These are phyloP conservation scores for Pleurotus tuoliensis DNA, from an alignment of 768 basidiomycete species.

Conservation along the genomic window DNA sequence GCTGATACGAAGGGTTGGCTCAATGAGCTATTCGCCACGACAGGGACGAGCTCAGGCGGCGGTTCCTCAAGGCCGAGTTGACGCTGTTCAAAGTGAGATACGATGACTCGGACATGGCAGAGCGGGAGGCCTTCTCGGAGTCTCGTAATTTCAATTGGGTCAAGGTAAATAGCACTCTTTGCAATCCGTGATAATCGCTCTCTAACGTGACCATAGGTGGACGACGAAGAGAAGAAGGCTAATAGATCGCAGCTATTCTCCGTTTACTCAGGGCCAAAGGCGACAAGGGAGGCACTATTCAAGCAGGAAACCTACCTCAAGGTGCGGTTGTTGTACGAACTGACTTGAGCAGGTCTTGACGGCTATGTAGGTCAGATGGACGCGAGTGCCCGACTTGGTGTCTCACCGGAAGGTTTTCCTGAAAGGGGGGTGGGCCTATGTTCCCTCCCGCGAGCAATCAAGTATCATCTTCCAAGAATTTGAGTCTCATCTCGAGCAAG, in stretches of 20 bases:
- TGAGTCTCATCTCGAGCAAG: constrained; percentile 61
- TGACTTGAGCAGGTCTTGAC: too few species aligned
- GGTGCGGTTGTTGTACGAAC: constrained; percentile 32
- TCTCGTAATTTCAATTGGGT: constrained; percentile 65
- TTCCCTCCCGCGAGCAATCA: constrained; percentile 70
- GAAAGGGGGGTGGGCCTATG: constrained; percentile 82
- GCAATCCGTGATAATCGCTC: not conserved
- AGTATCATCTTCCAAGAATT: constrained; percentile 90
- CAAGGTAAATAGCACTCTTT: constrained; percentile 32
- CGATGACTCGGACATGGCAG: constrained; percentile 53
- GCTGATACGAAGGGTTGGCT: too few species aligned
- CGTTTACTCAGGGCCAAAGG: constrained; percentile 36
- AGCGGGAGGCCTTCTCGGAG: constrained; percentile 63
- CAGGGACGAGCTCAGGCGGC: constrained; percentile 85
- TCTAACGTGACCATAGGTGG: constrained; percentile 41
- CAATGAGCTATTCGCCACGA: too few species aligned
- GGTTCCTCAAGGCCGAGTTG: constrained; percentile 88
- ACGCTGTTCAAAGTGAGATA: constrained; percentile 82
- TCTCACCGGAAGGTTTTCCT: constrained; percentile 78
- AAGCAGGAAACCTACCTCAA: constrained; percentile 71
- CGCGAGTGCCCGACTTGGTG: constrained; percentile 89
- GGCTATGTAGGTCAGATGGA: constrained; percentile 82
- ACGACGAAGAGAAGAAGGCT: constrained; percentile 47
- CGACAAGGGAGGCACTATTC: constrained; percentile 33
- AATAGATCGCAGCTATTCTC: constrained; percentile 46